Evolutionary conservation across 495 filamentous ascomycete species (phyloP), one percentile per base, ranked within the genome.

Genomic region (Penicillium simplicissimum): DNA sequence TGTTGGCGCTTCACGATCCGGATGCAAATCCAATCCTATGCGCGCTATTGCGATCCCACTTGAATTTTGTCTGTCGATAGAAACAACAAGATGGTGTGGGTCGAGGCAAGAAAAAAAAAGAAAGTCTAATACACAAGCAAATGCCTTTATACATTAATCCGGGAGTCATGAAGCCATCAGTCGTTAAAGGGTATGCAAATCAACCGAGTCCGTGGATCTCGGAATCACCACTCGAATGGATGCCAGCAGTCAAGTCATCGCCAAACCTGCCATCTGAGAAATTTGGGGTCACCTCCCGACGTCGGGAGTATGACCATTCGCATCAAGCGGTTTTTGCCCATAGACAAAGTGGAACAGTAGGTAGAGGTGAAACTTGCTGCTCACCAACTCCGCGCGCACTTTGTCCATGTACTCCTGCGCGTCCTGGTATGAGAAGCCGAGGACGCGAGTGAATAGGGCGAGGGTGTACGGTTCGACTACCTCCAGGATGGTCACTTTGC

Each of bases 381-480:
- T 70, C 38, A 73, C 37, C n/a, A 76, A 37, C 56, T 78, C 75
- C 8, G 64, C 62, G n/a, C 71, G 72, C 14, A 76, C 72, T 54
- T 72, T 68, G 2, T 75, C 63, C 62, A 75, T 69, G 37, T 67
- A 71, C 9, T 71, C 71, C 53, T 69, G 70, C 2, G 75, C 71
- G 23, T 76, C 67, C 23, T 80, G 76, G 25, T 64, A 69, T 0
- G 69, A 60, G 69, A 79, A 82, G 0, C 82, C 83, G 14, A 84
- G 68, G 0, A 82, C 79, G 15, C 80, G 77, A 1, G 84, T 87
- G 53, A 87, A 85, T 4, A 86, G 69, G 14, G 78, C 79, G 19
- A 84, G 74, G 7, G 75, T 79, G 43, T 86, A 79, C 7, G 80
- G 82, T 57, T 85, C 75, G 47, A 87, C 56, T 0, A 80, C 79